Evolutionary conservation across 371 early-diverging fungal species (phyloP), one percentile per base, ranked within the genome.

Genomic region (Mycotypha africana): DNA sequence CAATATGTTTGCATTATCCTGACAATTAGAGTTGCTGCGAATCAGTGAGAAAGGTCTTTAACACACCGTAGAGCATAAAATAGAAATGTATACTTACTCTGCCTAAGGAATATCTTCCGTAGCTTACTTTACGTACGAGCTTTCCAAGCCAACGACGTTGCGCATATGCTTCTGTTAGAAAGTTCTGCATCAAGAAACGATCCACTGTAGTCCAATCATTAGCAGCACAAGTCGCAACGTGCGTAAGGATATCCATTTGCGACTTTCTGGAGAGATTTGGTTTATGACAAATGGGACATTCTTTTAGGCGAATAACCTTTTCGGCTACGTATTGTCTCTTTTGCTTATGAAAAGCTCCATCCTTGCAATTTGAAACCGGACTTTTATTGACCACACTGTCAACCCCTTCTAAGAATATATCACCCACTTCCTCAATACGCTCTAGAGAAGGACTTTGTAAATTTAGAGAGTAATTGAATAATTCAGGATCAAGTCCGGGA

Each of bases 91-190:
- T 8, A 35, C 65, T 56, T 62, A 79, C 79, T 45, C 65, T 78
- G 37, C 87, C 89, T 36, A 81, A 53, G 17, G 70, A 66, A 56
- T 86, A 85, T 23, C 70, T 72, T 35, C 90, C 88, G 59, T 82
- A 89, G 15, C 87, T 79, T 6, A 88, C 82, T 43, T 79, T 79
- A 43, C 76, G 75, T 9, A 86, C 76, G 5, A 89, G 72, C 47
- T 86, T 85, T 10, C 82, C 79, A 55, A 86, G 81, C 89, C 91
- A 88, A 54, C 84, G 54, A 52, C 86, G 60, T 42, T 83, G 82
- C 1, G 91, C 86, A 41, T 84, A 66, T 0, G 82, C 80, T 53
- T 86, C 86, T 5, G 89, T 86, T 6, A 87, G 62, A 60, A 88
- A 88, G 44, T 88, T 82, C 24, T 88, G 86, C 68, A 87, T 71